Conservation (phyloP, 2,329 filamentous ascomycete genomes). For the Monilinia fructicola region DNA sequence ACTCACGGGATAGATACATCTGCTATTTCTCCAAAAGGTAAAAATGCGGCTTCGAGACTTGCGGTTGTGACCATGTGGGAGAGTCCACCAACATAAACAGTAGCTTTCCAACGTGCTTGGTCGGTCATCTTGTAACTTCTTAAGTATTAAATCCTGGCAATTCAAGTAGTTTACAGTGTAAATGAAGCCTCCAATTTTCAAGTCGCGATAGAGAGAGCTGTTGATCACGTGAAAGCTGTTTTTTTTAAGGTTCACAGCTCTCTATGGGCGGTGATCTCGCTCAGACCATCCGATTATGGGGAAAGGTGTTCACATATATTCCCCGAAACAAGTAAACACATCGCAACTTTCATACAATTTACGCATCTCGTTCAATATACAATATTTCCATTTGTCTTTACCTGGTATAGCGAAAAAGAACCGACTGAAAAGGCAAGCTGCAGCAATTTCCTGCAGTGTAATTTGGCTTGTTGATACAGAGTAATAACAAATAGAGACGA, state of each 20-base stretch:
- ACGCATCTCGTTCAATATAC: slow-evolving; percentile 8
- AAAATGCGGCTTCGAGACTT: slow-evolving; percentile 84
- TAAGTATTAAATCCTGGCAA: not conserved
- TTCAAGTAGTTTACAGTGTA: not conserved
- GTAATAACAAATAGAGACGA: slow-evolving; percentile 24
- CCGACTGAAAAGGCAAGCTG: slow-evolving; percentile 15
- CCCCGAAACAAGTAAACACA: slow-evolving; percentile 18
- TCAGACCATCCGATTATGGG: slow-evolving; percentile 24
- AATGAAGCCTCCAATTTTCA: slow-evolving; percentile 5
- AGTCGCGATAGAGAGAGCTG: slow-evolving; percentile 5
- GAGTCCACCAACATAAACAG: slow-evolving; percentile 88
- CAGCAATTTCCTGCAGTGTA: slow-evolving; percentile 19
- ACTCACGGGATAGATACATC: slow-evolving; percentile 75
- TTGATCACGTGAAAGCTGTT: slow-evolving; percentile 15
- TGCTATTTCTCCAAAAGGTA: slow-evolving; percentile 94
- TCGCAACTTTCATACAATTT: not conserved
- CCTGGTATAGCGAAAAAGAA: not conserved
- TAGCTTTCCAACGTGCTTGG: slow-evolving; percentile 79
- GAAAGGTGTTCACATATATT: slow-evolving; percentile 25
- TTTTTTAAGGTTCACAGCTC: slow-evolving; percentile 19
- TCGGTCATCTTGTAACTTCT: slow-evolving; percentile 67
- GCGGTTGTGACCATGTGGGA: slow-evolving; percentile 72
- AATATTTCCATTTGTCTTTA: not conserved
- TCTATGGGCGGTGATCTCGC: slow-evolving; percentile 15
- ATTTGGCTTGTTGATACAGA: slow-evolving; percentile 18